Conservation (phyloP, 2,329 filamentous ascomycete genomes). For the Colletotrichum brevisporum region DNA sequence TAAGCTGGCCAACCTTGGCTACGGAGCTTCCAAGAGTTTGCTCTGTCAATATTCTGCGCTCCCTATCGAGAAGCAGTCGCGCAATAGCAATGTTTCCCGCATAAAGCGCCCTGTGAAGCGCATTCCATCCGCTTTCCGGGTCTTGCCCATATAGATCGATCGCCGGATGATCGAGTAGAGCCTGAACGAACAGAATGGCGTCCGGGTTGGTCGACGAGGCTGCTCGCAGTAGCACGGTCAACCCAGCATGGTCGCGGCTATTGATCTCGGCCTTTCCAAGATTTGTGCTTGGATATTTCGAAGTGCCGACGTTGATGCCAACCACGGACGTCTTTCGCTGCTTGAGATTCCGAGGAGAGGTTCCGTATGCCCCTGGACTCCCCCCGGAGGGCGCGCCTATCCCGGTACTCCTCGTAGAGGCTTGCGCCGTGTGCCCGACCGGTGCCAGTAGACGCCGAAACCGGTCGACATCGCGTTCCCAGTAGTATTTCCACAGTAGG, state of each 20-base stretch:
- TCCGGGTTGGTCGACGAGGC: constrained; percentile 80
- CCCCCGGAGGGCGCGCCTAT: constrained; percentile 55
- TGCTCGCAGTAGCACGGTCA: constrained; percentile 88
- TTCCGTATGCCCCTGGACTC: constrained; percentile 58
- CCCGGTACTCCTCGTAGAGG: constrained; percentile 67
- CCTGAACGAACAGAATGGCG: constrained; percentile 81
- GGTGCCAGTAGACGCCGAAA: constrained; percentile 91
- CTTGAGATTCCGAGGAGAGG: constrained; percentile 67
- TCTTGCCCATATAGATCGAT: constrained; percentile 92
- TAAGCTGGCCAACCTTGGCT: constrained; percentile 79
- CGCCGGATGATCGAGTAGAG: constrained; percentile 84
- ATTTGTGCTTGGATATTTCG: constrained; percentile 59
- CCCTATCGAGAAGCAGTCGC: constrained; percentile 83
- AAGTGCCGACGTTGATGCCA: constrained; percentile 57
- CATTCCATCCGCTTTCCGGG: constrained; percentile 94
- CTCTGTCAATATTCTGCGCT: constrained; percentile 74
- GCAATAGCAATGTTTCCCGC: constrained; percentile 91
- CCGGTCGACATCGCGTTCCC: constrained; percentile 96
- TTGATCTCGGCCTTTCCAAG: constrained; percentile 81
- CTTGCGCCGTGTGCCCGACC: constrained; percentile 71
- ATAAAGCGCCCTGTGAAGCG: constrained; percentile 91
- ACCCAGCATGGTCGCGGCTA: constrained; percentile 82
- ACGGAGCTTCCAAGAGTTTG: constrained; percentile 71
- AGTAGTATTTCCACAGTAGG: constrained; percentile 95
- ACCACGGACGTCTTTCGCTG: constrained; percentile 67